These are phyloP conservation scores for Phytophthora uliginosa DNA, from an alignment of 352 stramenopile species.

Conservation along the genomic window DNA sequence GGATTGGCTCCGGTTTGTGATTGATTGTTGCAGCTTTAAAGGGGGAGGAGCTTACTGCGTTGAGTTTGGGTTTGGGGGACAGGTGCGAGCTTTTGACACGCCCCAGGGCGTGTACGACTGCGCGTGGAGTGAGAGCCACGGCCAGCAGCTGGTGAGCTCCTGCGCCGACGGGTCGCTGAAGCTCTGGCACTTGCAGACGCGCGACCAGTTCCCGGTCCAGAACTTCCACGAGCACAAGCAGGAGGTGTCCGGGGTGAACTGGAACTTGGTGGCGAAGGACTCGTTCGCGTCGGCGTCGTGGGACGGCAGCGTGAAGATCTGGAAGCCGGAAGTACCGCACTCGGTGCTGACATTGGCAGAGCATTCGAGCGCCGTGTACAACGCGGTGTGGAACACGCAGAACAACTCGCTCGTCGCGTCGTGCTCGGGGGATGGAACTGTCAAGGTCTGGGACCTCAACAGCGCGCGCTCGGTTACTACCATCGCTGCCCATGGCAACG, in stretches of 20 bases:
- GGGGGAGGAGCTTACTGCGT: neutral
- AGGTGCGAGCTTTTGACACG: conserved; percentile 92
- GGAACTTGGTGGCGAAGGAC: conserved; percentile 92
- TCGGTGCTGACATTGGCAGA: conserved; percentile 84
- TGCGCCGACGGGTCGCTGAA: conserved; percentile 91
- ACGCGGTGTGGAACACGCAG: conserved; percentile 89
- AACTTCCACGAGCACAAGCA: conserved; percentile 90
- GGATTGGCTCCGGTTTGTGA: conserved; percentile 63
- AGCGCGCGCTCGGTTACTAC: conserved; percentile 57
- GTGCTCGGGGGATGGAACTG: conserved; percentile 76
- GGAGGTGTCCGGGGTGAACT: conserved; percentile 92
- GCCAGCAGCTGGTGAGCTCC: conserved; percentile 88
- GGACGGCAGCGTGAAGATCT: conserved; percentile 91
- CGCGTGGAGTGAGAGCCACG: conserved; percentile 91
- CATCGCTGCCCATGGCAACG: conserved; percentile 80
- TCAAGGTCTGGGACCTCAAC: conserved; percentile 89
- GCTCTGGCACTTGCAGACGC: conserved; percentile 91
- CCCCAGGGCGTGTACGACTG: conserved; percentile 92
- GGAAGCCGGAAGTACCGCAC: conserved; percentile 74
- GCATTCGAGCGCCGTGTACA: conserved; percentile 86
- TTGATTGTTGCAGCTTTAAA: neutral
- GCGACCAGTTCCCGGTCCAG: conserved; percentile 90
- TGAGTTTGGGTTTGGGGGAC: neutral
- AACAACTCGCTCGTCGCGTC: conserved; percentile 75
- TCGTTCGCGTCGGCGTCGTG: conserved; percentile 90